phyloP scores from a whole-genome alignment of 805 yeast species.

The Zygoascus biomembranicola region DNA sequence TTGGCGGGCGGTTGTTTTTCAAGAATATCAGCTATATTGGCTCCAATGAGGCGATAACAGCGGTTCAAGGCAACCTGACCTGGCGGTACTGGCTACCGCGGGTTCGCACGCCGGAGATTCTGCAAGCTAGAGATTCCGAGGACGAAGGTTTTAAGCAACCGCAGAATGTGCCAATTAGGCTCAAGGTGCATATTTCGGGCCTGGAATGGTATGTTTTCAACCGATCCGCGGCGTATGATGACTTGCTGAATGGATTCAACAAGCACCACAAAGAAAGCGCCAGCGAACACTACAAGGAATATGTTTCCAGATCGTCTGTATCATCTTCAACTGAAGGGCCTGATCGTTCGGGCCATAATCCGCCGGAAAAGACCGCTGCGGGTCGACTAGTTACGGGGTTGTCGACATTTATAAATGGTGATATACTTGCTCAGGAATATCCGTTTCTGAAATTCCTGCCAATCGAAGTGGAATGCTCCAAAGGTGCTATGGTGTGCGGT shows the following conservation, averaged over 20 bases:
- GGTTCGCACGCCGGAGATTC: constrained; percentile 31
- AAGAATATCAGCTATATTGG: constrained; percentile 68
- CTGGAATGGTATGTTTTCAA: constrained; percentile 78
- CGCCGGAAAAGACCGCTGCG: not conserved
- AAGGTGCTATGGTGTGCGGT: constrained; percentile 73
- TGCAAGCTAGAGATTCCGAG: constrained; percentile 8
- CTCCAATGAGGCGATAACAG: constrained; percentile 61
- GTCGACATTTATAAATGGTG: not conserved
- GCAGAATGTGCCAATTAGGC: constrained; percentile 11
- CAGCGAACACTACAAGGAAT: not conserved
- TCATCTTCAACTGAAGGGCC: not conserved
- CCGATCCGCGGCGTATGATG: constrained; percentile 68
- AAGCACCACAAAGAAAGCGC: not conserved
- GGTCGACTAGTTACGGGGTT: not conserved
- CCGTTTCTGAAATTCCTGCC: constrained; percentile 42
- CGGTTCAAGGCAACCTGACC: constrained; percentile 64
- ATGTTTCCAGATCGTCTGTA: not conserved
- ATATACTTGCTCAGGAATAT: not conserved
- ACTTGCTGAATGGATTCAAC: constrained; percentile 31
- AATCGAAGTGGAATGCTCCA: constrained; percentile 46
- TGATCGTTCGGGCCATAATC: not conserved
- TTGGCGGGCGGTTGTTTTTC: constrained; percentile 77
- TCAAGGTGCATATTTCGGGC: constrained; percentile 56
- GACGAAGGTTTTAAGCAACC: not conserved
- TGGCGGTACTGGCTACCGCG: constrained; percentile 84